Evolutionary conservation across 169 alveolate genomes (phyloP).

Genomic region (Plasmodium falciparum): DNA sequence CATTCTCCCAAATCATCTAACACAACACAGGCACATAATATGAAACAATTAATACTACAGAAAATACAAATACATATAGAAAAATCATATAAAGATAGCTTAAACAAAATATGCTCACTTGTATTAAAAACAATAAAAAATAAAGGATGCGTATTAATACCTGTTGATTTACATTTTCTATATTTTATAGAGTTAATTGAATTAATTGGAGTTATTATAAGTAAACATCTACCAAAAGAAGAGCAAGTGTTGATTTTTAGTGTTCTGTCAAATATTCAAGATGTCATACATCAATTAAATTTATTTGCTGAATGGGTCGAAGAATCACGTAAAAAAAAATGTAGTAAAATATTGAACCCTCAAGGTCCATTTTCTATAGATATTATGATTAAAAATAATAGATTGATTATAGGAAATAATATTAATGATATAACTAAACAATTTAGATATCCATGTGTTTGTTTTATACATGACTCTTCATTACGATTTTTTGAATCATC

Average conservation of each 20-base stretch:
- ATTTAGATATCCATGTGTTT: conserved; percentile 75
- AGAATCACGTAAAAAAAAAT: conserved; percentile 69
- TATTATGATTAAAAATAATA: conserved; percentile 62
- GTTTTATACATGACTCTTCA: conserved; percentile 67
- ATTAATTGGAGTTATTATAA: conserved; percentile 60
- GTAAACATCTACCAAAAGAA: conserved; percentile 64
- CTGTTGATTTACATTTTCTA: conserved; percentile 42
- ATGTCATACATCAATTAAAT: conserved; percentile 66
- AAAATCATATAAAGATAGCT: conserved; percentile 43
- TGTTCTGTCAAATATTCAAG: conserved; percentile 21
- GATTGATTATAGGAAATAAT: conserved; percentile 55
- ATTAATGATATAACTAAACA: conserved; percentile 37
- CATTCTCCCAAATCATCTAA: not conserved
- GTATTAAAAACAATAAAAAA: conserved; percentile 53
- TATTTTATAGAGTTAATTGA: conserved; percentile 65
- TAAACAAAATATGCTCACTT: conserved; percentile 65
- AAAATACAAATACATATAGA: conserved; percentile 37
- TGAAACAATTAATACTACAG: not conserved
- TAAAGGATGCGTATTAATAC: conserved; percentile 73
- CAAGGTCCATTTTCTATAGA: conserved; percentile 72
- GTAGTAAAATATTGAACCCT: conserved; percentile 46
- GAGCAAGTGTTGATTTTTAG: conserved; percentile 59
- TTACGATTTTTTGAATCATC: conserved; percentile 67
- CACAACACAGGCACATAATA: not conserved
- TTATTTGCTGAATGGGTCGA: conserved; percentile 76